Evolutionary conservation across 2,329 filamentous ascomycete species (phyloP).

Genomic region (Cryphonectria parasitica): DNA sequence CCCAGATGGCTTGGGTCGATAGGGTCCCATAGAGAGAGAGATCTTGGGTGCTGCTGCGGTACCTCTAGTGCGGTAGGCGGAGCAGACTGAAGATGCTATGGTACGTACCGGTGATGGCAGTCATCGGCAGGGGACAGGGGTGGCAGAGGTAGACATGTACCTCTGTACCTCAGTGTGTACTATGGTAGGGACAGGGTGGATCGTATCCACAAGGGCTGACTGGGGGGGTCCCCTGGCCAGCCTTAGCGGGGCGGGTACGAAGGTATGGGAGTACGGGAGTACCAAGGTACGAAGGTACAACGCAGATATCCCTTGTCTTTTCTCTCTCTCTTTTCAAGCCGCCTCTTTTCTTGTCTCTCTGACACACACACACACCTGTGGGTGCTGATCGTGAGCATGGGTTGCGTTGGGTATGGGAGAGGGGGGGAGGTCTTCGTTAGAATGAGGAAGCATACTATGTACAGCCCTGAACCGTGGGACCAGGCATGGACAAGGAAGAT

Average conservation of each 20-base stretch:
- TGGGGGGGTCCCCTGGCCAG: background rate
- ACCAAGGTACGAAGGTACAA: background rate
- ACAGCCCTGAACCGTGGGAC: slow-evolving; percentile 1
- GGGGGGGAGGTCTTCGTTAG: background rate
- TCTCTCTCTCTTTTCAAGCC: background rate
- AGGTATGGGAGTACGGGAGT: background rate
- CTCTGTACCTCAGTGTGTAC: background rate
- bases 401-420: background rate
- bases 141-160: slow-evolving; percentile 2
- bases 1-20: slow-evolving; percentile 24
- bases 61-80: slow-evolving; percentile 9
- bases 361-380: background rate
- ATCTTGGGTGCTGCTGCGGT: slow-evolving; percentile 9
- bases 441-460: background rate
- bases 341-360: background rate
- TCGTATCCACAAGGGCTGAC: background rate
- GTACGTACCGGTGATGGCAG: background rate
- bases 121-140: background rate
- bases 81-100: background rate
- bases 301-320: background rate
- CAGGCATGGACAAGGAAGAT: slow-evolving; percentile 2
- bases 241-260: background rate
- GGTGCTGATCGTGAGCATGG: background rate
- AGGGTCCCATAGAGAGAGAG: slow-evolving; percentile 16
- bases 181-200: background rate